phyloP scores from a whole-genome alignment of 2,329 filamentous ascomycete species.

The Sphaerostilbella broomeana region DNA sequence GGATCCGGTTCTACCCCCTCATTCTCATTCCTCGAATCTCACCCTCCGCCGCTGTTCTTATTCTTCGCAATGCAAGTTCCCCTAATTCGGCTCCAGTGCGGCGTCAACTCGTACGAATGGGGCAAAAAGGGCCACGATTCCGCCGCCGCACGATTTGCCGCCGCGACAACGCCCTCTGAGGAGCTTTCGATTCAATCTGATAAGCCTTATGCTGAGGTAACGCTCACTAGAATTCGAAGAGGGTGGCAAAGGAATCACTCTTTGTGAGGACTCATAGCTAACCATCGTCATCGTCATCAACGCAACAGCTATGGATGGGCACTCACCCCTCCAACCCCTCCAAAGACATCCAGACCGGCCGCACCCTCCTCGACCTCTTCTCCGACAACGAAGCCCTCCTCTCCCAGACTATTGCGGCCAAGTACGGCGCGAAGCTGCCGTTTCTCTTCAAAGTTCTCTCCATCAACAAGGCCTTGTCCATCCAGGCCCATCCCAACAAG shows the following conservation, averaged over 20 bases:
- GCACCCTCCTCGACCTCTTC: slow-evolving; percentile 79
- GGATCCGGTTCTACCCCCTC: no score
- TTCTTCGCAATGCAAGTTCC: slow-evolving; percentile 59
- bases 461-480: slow-evolving; percentile 91
- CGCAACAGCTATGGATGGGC: slow-evolving; percentile 90
- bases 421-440: slow-evolving; percentile 76
- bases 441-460: slow-evolving; percentile 98
- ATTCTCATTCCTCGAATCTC: not conserved
- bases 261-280: no score
- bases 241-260: no score
- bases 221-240: no score
- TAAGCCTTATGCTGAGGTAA: slow-evolving; percentile 89
- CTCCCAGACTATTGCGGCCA: slow-evolving; percentile 62
- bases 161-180: slow-evolving; percentile 69
- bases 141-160: slow-evolving; percentile 81
- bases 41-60: not conserved
- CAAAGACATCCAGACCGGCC: slow-evolving; percentile 76
- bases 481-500: slow-evolving; percentile 96
- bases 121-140: slow-evolving; percentile 86
- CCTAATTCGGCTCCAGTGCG: slow-evolving; percentile 78
- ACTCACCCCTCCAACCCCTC: slow-evolving; percentile 95
- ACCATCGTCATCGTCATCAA: not conserved
- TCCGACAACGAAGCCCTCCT: slow-evolving; percentile 81
- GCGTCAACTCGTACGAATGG: slow-evolving; percentile 99
- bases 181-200: slow-evolving; percentile 74